phyloP scores from a whole-genome alignment of 2,329 filamentous ascomycete species.

The Exophiala aquamarina region DNA sequence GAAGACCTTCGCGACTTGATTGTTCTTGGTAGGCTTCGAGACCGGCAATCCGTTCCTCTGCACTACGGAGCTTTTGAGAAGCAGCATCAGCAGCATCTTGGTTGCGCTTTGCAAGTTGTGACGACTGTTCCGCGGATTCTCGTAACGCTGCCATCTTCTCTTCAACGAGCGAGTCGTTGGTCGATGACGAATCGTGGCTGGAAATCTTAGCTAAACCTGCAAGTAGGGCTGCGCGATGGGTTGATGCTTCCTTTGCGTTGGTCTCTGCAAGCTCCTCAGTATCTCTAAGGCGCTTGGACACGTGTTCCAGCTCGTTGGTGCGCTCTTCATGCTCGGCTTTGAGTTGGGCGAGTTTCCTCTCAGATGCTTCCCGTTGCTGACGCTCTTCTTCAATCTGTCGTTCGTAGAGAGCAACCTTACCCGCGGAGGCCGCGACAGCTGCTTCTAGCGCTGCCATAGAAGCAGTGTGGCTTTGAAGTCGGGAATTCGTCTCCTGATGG shows the following conservation, averaged over 20 bases:
- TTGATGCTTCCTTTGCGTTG: constrained; percentile 81
- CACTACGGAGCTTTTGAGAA: constrained; percentile 83
- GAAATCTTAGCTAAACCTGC: constrained; percentile 75
- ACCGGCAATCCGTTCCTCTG: constrained; percentile 94
- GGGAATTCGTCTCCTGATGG: constrained; percentile 66
- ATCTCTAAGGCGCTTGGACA: constrained; percentile 73
- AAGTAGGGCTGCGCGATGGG: constrained; percentile 79
- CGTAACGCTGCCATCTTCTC: constrained; percentile 71
- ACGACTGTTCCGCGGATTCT: constrained; percentile 75
- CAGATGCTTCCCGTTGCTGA: constrained; percentile 69
- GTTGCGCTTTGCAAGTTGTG: constrained; percentile 79
- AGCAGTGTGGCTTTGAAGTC: constrained; percentile 66
- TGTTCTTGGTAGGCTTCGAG: constrained; percentile 97
- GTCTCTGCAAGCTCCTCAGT: constrained; percentile 85
- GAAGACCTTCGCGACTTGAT: constrained; percentile 86
- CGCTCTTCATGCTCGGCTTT: constrained; percentile 80
- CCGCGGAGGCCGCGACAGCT: constrained; percentile 75
- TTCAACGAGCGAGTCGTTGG: constrained; percentile 50
- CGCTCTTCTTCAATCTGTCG: constrained; percentile 82
- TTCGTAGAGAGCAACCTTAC: constrained; percentile 75
- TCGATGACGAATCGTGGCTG: constrained; percentile 41
- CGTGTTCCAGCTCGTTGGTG: constrained; percentile 72
- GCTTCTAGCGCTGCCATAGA: constrained; percentile 74
- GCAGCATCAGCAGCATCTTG: constrained; percentile 84
- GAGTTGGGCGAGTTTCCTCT: constrained; percentile 73